Evolutionary conservation across 106 monocot species (phyloP).

Genomic region (Acorus gramineus): DNA sequence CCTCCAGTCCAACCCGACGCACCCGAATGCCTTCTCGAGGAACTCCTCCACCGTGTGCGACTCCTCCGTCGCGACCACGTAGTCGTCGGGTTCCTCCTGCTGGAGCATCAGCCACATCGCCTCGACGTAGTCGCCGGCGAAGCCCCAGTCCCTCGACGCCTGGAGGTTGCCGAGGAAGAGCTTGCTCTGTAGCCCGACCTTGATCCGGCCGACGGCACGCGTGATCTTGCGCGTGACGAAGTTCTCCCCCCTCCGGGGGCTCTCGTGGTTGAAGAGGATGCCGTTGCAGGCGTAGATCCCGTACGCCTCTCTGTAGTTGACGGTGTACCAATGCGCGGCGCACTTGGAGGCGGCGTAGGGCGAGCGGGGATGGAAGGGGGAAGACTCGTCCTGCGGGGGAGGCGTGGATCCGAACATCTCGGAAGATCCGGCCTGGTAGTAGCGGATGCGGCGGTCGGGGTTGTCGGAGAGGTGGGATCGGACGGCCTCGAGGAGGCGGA

Average conservation of each 20-base stretch:
- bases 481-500: conserved; percentile 96
- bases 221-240: conserved; percentile 98
- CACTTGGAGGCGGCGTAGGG: conserved; percentile 95
- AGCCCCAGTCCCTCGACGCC: conserved; percentile 90
- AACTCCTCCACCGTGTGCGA: conserved; percentile 94
- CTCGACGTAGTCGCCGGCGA: conserved; percentile 94
- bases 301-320: conserved; percentile 96
- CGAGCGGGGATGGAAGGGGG: conserved; percentile 90
- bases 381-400: conserved; percentile 71
- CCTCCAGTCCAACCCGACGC: conserved; percentile 72
- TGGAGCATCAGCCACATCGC: conserved; percentile 99
- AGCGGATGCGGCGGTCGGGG: conserved; percentile 27
- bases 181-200: conserved; percentile 80
- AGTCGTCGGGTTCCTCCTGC: conserved; percentile 80
- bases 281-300: conserved; percentile 91
- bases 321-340: conserved; percentile 94
- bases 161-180: conserved; percentile 85
- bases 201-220: conserved; percentile 85
- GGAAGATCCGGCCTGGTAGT: conserved; percentile 96
- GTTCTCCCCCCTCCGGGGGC: conserved; percentile 86
- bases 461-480: conserved; percentile 38
- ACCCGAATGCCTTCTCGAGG: conserved; percentile 64
- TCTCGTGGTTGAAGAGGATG: conserved; percentile 95
- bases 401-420: conserved; percentile 99
- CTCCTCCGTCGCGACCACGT: conserved; percentile 93